phyloP scores from a whole-genome alignment of 306 rosid genomes.

The Fragaria nilgerrensis region DNA sequence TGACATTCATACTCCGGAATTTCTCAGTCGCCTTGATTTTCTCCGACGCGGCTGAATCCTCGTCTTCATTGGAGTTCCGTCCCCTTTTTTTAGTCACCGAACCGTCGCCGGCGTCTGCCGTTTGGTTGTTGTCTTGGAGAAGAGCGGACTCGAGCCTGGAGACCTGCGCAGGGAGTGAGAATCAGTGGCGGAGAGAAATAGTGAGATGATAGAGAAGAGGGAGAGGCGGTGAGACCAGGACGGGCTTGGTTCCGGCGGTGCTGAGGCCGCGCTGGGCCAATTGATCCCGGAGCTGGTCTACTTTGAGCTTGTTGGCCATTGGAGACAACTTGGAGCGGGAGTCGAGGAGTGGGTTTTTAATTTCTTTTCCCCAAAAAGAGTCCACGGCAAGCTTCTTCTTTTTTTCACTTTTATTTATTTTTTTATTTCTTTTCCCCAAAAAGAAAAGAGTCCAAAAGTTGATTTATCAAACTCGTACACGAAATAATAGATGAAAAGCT shows the following conservation, averaged over 20 bases:
- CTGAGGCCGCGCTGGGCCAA: constrained; percentile 69
- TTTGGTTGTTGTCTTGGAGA: constrained; percentile 36
- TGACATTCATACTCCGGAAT: constrained; percentile 36
- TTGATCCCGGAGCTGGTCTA: constrained; percentile 67
- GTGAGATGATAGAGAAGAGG: background rate
- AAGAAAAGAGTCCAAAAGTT: background rate
- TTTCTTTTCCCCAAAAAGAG: background rate
- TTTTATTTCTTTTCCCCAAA: no score
- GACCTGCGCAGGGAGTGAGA: constrained; percentile 39
- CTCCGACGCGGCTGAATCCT: constrained; percentile 20
- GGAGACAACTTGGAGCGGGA: background rate
- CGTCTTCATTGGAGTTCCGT: constrained; percentile 34
- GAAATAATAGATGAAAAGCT: no score
- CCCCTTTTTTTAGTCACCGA: constrained; percentile 41
- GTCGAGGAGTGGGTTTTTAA: background rate
- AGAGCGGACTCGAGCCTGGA: constrained; percentile 59
- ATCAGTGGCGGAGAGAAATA: background rate
- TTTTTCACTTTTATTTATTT: no score
- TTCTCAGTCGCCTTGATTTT: constrained; percentile 39
- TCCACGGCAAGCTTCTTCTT: background rate
- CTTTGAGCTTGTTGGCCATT: constrained; percentile 71
- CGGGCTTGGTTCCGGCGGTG: constrained; percentile 65
- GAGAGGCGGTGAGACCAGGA: constrained; percentile 33
- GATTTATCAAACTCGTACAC: no score
- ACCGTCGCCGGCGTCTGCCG: constrained; percentile 14